Evolutionary conservation across 1,284 basidiomycete genomes (phyloP).

Genomic region (Tranzscheliella williamsii): DNA sequence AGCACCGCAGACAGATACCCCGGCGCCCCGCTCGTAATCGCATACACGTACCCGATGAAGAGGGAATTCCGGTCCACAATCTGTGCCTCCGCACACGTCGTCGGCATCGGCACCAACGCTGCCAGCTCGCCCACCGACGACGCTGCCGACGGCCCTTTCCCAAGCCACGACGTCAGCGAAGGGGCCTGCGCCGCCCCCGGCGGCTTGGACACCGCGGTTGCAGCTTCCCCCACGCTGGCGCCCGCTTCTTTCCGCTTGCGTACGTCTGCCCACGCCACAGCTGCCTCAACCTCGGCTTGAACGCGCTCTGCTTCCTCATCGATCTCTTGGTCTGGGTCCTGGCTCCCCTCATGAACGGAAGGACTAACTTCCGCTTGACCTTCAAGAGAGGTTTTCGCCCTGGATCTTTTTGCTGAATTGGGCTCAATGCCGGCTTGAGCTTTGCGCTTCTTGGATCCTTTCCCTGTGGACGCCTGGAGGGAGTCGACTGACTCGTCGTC

Average conservation of each 20-base stretch:
- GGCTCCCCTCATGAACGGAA: constrained; percentile 2
- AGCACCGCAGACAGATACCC: constrained; percentile 37
- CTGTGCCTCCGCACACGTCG: constrained; percentile 36
- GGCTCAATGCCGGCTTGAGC: too few relatives aligned
- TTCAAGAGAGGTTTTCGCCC: too few relatives aligned
- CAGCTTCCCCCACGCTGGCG: not conserved
- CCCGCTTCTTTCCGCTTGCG: constrained; percentile 20
- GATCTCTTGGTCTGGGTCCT: constrained; percentile 10
- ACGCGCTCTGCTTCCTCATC: constrained; percentile 26
- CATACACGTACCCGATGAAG: constrained; percentile 58
- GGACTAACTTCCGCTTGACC: too few relatives aligned
- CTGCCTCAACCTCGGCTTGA: constrained; percentile 29
- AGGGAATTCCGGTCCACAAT: constrained; percentile 55
- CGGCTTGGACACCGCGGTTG: not conserved
- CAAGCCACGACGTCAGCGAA: constrained; percentile 41
- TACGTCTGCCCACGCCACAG: constrained; percentile 26
- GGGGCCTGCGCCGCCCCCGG: not conserved
- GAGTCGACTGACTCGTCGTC: not conserved
- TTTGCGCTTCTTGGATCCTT: constrained; percentile 7
- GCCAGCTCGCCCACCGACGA: constrained; percentile 30
- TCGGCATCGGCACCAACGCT: constrained; percentile 38
- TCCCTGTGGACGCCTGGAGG: not conserved
- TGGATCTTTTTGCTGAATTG: too few relatives aligned
- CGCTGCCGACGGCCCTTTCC: constrained; percentile 29
- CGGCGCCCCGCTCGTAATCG: constrained; percentile 30